Evolutionary conservation across 2,329 filamentous ascomycete genomes (phyloP).

Genomic region (Bipolaris victoriae): DNA sequence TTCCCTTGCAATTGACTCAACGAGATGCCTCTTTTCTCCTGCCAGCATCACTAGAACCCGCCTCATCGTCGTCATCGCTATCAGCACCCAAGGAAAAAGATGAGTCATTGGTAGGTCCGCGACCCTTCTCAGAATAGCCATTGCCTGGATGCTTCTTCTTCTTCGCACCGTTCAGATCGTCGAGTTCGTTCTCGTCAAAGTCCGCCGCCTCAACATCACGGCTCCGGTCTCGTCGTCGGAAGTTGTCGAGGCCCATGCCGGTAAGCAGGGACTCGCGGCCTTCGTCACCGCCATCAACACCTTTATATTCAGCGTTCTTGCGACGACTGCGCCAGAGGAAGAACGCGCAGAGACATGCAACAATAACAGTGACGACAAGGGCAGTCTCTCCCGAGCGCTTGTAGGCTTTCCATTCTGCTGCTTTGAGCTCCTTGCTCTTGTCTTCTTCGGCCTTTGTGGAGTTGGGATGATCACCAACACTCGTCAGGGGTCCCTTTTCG

Average conservation of each 20-base stretch:
- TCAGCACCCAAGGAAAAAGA: slow-evolving; percentile 59
- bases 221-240: slow-evolving; percentile 50
- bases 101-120: slow-evolving; percentile 44
- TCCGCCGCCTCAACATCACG: slow-evolving; percentile 66
- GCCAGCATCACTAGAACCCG: slow-evolving; percentile 41
- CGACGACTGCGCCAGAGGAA: slow-evolving; percentile 63
- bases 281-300: slow-evolving; percentile 50
- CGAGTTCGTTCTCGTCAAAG: slow-evolving; percentile 67
- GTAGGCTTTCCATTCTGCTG: slow-evolving; percentile 88
- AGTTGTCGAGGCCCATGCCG: slow-evolving; percentile 56
- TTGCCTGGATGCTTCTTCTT: slow-evolving; percentile 36
- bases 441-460: slow-evolving; percentile 70
- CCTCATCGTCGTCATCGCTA: slow-evolving; percentile 42
- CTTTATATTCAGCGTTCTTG: slow-evolving; percentile 51
- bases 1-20: not conserved
- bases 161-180: slow-evolving; percentile 54
- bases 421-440: slow-evolving; percentile 75
- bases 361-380: slow-evolving; percentile 78
- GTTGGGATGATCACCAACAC: slow-evolving; percentile 75
- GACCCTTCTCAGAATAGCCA: slow-evolving; percentile 37
- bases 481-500: slow-evolving; percentile 78
- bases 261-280: slow-evolving; percentile 53
- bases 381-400: slow-evolving; percentile 85
- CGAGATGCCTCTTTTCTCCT: slow-evolving; percentile 38
- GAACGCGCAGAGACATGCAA: slow-evolving; percentile 76